A percentile compares a stretch with the other conserved stretches of the same genome.
Conservation (phyloP, 129 eudicot genomes). For the Pulicaria dysenterica region DNA sequence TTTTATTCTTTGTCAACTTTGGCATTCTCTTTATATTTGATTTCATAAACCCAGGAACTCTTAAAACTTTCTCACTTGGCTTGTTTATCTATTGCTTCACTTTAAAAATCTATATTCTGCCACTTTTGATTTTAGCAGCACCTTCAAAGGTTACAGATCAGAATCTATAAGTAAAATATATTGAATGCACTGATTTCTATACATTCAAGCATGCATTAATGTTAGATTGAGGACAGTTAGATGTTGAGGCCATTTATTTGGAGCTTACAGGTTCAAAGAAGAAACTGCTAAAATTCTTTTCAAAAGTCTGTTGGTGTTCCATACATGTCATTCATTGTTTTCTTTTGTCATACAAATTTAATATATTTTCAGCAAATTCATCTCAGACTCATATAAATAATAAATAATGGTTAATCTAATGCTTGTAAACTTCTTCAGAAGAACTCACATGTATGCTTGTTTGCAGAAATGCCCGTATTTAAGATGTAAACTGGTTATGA, state of each 20-base stretch:
- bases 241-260: neutral
- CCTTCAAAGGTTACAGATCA: neutral
- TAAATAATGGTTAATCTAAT: constrained; percentile 1
- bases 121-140: constrained; percentile 7
- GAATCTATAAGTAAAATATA: constrained; percentile 13
- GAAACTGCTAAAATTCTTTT: neutral
- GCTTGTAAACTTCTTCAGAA: neutral
- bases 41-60: neutral
- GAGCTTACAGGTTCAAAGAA: neutral
- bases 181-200: neutral
- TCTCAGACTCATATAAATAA: neutral
- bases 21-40: neutral
- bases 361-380: neutral
- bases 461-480: constrained; percentile 12
- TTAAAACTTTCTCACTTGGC: neutral
- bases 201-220: neutral
- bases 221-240: neutral
- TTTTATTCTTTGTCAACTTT: neutral
- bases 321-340: neutral
- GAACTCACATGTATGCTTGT: neutral
- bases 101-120: neutral
- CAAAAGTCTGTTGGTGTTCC: constrained; percentile 8
- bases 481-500: neutral
- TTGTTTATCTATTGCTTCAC: neutral
- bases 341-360: neutral